phyloP scores from a whole-genome alignment of 2,329 filamentous ascomycete genomes.

The Phaeosphaeria sp. region DNA sequence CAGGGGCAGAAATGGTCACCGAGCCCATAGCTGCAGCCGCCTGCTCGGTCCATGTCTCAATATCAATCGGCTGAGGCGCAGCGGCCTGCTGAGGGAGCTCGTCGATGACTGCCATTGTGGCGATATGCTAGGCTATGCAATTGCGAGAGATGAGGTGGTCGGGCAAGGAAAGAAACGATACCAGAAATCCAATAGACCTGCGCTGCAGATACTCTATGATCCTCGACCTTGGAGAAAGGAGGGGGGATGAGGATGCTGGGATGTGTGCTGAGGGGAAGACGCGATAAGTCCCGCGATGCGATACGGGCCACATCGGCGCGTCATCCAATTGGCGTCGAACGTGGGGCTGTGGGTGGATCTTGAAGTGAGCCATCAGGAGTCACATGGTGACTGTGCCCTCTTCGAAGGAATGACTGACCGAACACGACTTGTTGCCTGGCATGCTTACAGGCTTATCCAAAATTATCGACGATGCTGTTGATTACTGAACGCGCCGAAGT shows the following conservation, averaged over 20 bases:
- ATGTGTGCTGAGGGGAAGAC: conserved; percentile 18
- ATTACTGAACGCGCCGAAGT: neutral
- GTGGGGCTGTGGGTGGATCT: conserved; percentile 21
- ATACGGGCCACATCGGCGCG: conserved; percentile 26
- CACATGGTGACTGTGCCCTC: conserved; percentile 3
- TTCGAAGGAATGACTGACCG: neutral
- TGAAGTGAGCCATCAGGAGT: conserved; percentile 4
- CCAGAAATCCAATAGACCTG: neutral
- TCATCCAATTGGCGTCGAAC: conserved; percentile 39
- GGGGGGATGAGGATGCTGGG: conserved; percentile 4
- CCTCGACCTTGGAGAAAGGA: neutral
- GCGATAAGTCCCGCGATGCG: conserved; percentile 26
- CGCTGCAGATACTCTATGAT: neutral
- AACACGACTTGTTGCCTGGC: neutral
- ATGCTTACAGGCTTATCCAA: neutral
- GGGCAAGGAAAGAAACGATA: neutral
- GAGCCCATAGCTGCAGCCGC: conserved; percentile 52
- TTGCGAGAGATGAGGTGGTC: conserved; percentile 5
- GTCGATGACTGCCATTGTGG: conserved; percentile 43
- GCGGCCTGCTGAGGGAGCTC: conserved; percentile 31
- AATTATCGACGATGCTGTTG: neutral
- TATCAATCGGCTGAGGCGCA: conserved; percentile 43
- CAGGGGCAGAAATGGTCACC: conserved; percentile 47
- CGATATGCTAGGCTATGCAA: conserved; percentile 9
- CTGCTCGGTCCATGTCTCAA: conserved; percentile 59